Evolutionary conservation across 345 rosid genomes (phyloP).

Genomic region (Lepidium aucheri): DNA sequence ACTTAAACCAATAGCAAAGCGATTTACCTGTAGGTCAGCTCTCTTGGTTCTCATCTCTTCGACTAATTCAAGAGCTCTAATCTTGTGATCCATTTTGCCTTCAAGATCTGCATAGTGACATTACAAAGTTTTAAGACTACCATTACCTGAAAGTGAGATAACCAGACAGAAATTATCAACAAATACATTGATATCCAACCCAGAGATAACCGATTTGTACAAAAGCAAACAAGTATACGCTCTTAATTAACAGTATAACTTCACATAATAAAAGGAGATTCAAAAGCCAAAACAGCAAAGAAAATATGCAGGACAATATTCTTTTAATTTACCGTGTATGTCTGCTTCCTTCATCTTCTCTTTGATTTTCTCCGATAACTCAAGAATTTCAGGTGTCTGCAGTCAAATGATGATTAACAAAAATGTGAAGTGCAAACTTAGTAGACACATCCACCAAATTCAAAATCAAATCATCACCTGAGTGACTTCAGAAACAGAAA

Average conservation of each 20-base stretch:
- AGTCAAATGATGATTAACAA: neutral
- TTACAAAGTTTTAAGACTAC: neutral
- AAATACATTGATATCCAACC: neutral
- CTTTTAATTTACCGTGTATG: constrained; percentile 42
- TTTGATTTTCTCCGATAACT: constrained; percentile 75
- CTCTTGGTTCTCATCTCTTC: constrained; percentile 83
- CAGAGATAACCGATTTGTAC: neutral
- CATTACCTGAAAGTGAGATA: neutral
- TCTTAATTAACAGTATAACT: neutral
- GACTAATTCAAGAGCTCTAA: constrained; percentile 75
- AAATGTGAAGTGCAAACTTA: neutral
- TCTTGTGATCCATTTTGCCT: constrained; percentile 86
- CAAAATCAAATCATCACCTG: constrained; percentile 36
- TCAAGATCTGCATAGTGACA: constrained; percentile 52
- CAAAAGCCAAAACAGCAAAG: neutral
- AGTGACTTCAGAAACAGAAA: constrained; percentile 89
- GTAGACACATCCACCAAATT: neutral
- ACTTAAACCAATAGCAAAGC: neutral
- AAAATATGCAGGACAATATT: neutral
- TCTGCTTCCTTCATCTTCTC: constrained; percentile 87
- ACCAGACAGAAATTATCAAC: neutral
- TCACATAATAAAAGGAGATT: neutral
- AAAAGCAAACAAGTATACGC: neutral
- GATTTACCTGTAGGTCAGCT: constrained; percentile 87
- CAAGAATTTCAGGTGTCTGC: constrained; percentile 67